Conservation (phyloP, 306 rosid species). For the Vicia villosa region DNA sequence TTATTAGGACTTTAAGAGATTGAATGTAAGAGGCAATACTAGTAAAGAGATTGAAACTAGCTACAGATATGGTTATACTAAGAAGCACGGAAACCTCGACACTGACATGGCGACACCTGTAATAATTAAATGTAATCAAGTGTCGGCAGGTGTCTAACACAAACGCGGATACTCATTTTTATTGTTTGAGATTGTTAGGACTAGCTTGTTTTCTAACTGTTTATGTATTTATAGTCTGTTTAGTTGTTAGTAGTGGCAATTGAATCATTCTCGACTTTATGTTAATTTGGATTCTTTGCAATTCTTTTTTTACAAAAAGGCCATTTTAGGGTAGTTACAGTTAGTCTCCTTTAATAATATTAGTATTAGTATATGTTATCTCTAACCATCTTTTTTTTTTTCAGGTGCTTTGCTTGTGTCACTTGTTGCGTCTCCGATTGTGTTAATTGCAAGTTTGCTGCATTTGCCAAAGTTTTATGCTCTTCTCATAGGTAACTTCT, state of each 20-base stretch:
- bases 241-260: background rate
- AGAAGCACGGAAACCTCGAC: too few relatives aligned
- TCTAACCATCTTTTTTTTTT: slow-evolving; percentile 23
- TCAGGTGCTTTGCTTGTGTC: slow-evolving; percentile 82
- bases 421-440: slow-evolving; percentile 60
- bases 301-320: slow-evolving; percentile 2
- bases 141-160: too few relatives aligned
- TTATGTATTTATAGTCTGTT: slow-evolving; percentile 27
- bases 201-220: background rate
- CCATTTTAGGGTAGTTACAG: background rate
- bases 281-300: slow-evolving; percentile 19
- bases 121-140: too few relatives aligned
- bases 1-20: too few relatives aligned
- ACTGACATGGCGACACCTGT: too few relatives aligned
- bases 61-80: too few relatives aligned
- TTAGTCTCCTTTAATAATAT: background rate
- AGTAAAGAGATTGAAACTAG: too few relatives aligned
- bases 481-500: slow-evolving; percentile 65
- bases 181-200: slow-evolving; percentile 8
- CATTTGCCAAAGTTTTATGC: slow-evolving; percentile 74
- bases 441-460: slow-evolving; percentile 56
- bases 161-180: too few relatives aligned
- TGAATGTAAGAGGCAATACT: too few relatives aligned
- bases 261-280: background rate
- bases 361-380: slow-evolving; percentile 7